These are phyloP conservation scores for Eimeria falciformis DNA, from an alignment of 169 alveolate species.

Conservation along the genomic window DNA sequence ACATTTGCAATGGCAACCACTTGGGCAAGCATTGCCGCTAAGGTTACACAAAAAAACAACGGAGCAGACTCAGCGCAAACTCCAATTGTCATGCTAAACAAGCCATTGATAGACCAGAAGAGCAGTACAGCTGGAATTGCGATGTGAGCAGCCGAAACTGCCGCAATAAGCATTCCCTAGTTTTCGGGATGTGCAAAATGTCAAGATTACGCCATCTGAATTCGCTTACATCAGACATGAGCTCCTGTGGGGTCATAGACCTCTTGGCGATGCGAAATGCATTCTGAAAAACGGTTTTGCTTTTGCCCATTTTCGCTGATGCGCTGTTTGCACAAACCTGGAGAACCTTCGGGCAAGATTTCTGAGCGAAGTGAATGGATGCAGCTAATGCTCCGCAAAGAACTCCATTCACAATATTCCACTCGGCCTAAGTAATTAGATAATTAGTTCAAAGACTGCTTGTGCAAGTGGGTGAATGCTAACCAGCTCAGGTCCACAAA, in stretches of 20 bases:
- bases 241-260: constrained; percentile 15
- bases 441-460: neutral
- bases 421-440: constrained; percentile 21
- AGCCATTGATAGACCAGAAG: constrained; percentile 54
- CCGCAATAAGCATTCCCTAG: constrained; percentile 58
- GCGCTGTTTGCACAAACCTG: constrained; percentile 46
- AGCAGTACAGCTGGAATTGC: constrained; percentile 50
- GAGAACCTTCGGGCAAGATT: constrained; percentile 46
- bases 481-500: constrained; percentile 69
- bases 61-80: constrained; percentile 68
- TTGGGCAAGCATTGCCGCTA: constrained; percentile 70
- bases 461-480: neutral
- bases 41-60: constrained; percentile 42
- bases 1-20: constrained; percentile 50
- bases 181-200: neutral
- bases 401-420: constrained; percentile 69
- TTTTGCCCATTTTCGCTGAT: neutral
- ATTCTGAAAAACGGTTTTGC: constrained; percentile 5
- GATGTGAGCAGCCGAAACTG: constrained; percentile 42
- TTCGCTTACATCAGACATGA: constrained; percentile 21
- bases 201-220: neutral
- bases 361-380: constrained; percentile 52
- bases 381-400: constrained; percentile 65
- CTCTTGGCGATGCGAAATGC: constrained; percentile 44
- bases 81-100: constrained; percentile 64